Evolutionary conservation across 192 early-diverging fungal genomes (phyloP).

Genomic region (Lobosporangium transversale): DNA sequence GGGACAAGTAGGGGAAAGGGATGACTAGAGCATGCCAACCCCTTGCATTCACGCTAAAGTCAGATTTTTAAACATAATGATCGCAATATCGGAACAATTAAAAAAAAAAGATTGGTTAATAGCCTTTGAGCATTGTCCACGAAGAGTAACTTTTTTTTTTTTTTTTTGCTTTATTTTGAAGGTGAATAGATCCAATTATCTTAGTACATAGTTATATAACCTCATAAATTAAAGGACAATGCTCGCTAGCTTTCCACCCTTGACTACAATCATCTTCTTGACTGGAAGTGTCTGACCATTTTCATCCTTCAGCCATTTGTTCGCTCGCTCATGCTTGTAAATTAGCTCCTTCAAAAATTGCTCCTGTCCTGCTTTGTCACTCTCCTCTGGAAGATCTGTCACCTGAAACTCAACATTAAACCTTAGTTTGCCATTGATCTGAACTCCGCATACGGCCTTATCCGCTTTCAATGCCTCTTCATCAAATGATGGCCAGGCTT

Average conservation of each 20-base stretch:
- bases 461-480: constrained; percentile 60
- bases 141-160: too few relatives aligned
- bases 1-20: too few relatives aligned
- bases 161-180: too few relatives aligned
- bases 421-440: constrained; percentile 80
- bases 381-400: constrained; percentile 25
- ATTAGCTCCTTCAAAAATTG: constrained; percentile 56
- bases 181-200: too few relatives aligned
- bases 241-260: constrained; percentile 79
- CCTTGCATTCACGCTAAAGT: too few relatives aligned
- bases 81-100: too few relatives aligned
- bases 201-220: too few relatives aligned
- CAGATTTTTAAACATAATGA: too few relatives aligned
- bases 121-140: too few relatives aligned
- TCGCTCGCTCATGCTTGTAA: constrained; percentile 48
- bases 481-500: constrained; percentile 68
- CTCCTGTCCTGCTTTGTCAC: constrained; percentile 37
- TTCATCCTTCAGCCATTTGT: constrained; percentile 66
- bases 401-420: constrained; percentile 64
- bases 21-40: too few relatives aligned
- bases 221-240: constrained; percentile 76
- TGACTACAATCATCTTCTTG: constrained; percentile 73
- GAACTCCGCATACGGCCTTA: constrained; percentile 61
- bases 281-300: constrained; percentile 35
- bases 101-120: too few relatives aligned